Base-by-base conservation (phyloP, 805 yeast species). In the Saccharomycopsis capsularis region DNA sequence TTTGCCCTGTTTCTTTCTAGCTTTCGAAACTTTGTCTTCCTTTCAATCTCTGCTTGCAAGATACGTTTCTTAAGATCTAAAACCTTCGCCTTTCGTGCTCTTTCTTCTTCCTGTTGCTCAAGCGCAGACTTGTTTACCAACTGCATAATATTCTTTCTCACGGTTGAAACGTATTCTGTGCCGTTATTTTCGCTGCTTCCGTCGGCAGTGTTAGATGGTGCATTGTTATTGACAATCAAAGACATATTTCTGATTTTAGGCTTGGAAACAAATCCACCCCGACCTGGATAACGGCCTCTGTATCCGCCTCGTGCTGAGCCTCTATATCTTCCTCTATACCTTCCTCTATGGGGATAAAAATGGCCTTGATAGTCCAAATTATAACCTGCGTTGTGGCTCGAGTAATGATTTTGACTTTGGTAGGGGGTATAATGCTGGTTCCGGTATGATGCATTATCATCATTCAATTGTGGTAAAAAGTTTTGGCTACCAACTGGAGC, bases 61-160 rank as follows among this genome's bases (percentile, higher is more conserved):
- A 55, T 44, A 30, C 60, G 55, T 1, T 50, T 19, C 41, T 60
- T 60, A 18, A 53, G 43, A n/a, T 37, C 38, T 11, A 34, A 30
- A 1, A 56, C 51, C 6, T 42, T 27, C 22, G 60, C 42, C 25
- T 62, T 59, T 27, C 56, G 43, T n/a, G 52, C 46, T 29, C 58
- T 53, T 46, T 59, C 59, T 18, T 60, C 60, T n/a, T 51, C 56
- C 16, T 69, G 68, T 32, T 65, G 55, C 22, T 68, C 66, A 49
- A 65, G 70, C 1, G 69, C 52, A 4, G 58, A 60, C 32, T 66
- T 61, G 48, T 64, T 71, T 2, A 70, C 68, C n/a, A 73, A 56
- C 15, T 69, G 60, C 62, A 66, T 59, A 3, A 73, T 71, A 25
- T 68, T 65, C 32, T 61, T 57, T 1, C 32, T 29, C 15, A 34